Evolutionary conservation across 164 flowering plant species (phyloP), one percentile per base, ranked within the genome.

Genomic region (Echeveria elegans): DNA sequence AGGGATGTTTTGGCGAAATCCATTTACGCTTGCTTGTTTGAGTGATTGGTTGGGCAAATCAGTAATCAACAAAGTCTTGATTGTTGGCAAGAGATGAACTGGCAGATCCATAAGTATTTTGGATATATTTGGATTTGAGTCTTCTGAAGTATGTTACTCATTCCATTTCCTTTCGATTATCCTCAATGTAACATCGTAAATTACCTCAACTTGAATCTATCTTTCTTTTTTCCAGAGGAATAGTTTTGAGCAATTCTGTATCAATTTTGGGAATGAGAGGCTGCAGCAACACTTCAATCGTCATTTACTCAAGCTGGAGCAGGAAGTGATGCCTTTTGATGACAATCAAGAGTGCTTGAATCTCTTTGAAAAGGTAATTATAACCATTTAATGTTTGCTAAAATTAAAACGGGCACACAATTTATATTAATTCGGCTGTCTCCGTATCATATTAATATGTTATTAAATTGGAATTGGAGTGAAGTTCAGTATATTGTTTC

Each of bases 241-340:
- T 74, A 92, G 98, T 75, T 95, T 95, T 77, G 99, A 95, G 82
- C 99, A 95, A 80, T 92, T 95, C 75, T 95, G 99, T 82, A 95
- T 95, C 63, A 95, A 95, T 78, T 95, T 90, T 83, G 99, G 98
- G 31, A 95, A 95, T 77, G 99, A 95, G 77, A 86, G 99, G 73
- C 71, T 95, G 77, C 99, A 95, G 73, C 98, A 95, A 56, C 99
- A 92, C 74, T 95, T 92, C 66, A 92, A 92, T 75, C 97, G 98
- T 38, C 99, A 95, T 76, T 78, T 95, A 71, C 92, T 95, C 82
- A 95, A 95, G 79, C 76, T 95, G 72, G 98, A 92, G 78, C 99
- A 95, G 69, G 99, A 95, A 96, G 99, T 94, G 0, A 47, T 19
- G 32, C 37, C 6, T 28, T 92, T 95, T 79, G 97, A 95, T 72